Conservation (phyloP, 768 basidiomycete species). For the Rhodotorula sphaerocarpa region DNA sequence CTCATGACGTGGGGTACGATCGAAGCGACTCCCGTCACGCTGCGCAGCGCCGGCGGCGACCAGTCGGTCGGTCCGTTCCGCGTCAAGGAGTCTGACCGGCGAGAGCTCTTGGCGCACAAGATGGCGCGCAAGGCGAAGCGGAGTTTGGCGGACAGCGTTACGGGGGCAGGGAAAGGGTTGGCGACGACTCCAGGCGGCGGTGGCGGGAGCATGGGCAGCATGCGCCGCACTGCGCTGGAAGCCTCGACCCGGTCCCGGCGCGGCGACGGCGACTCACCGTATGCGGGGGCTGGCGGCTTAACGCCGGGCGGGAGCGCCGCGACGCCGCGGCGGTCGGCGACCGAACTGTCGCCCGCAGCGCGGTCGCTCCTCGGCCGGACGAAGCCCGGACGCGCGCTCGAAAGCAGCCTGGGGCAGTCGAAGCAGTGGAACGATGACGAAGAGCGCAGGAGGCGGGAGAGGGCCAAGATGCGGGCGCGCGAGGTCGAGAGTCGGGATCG, state of each 20-base stretch:
- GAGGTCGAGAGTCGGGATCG: constrained; percentile 29
- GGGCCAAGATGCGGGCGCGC: constrained; percentile 12
- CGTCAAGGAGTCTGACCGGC: constrained; percentile 63
- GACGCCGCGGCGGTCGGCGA: constrained; percentile 17
- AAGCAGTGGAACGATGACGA: constrained; percentile 5
- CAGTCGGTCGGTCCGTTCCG: constrained; percentile 58
- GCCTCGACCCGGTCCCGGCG: constrained; percentile 14
- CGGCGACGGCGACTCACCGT: constrained; percentile 11
- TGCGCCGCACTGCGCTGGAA: neutral
- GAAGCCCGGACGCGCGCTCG: constrained; percentile 24
- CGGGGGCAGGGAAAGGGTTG: neutral
- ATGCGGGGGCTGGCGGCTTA: neutral
- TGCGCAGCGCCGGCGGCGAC: constrained; percentile 54
- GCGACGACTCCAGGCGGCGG: neutral
- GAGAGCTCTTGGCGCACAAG: constrained; percentile 72
- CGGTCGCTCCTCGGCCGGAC: constrained; percentile 21
- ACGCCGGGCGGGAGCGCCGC: constrained; percentile 1
- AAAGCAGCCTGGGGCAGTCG: constrained; percentile 12
- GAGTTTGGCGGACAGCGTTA: constrained; percentile 6
- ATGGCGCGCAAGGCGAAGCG: constrained; percentile 63
- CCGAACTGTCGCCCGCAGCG: constrained; percentile 30
- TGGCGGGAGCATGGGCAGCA: neutral
- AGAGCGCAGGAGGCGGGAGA: constrained; percentile 10
- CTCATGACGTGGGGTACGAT: constrained; percentile 98
- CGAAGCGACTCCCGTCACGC: constrained; percentile 78